Conservation (phyloP, 306 rosid genomes). For the Arachis stenosperma region DNA sequence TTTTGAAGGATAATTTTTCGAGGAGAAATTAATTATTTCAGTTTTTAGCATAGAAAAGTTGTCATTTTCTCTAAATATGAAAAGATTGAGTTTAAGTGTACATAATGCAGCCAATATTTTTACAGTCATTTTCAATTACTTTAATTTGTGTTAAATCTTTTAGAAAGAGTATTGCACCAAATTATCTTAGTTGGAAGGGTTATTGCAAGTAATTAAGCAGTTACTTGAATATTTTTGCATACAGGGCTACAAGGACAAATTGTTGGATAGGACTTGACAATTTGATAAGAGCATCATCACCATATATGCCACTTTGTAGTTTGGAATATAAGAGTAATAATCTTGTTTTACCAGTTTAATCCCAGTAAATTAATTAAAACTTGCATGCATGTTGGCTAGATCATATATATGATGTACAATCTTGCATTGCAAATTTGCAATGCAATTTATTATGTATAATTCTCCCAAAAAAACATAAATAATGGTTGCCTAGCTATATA, state of each 20-base stretch:
- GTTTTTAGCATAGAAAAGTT: no score
- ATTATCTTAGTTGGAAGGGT: neutral
- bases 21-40: no score
- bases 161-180: neutral
- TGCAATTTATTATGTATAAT: no score
- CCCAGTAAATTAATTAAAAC: neutral
- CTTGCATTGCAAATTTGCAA: neutral
- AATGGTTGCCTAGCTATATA: no score
- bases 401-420: slow-evolving; percentile 18
- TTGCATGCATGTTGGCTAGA: slow-evolving; percentile 4
- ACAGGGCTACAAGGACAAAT: slow-evolving; percentile 27
- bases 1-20: no score
- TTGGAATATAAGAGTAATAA: slow-evolving; percentile 28
- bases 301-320: slow-evolving; percentile 18
- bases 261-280: neutral
- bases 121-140: no score
- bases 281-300: slow-evolving; percentile 18
- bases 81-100: no score
- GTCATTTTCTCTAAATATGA: no score
- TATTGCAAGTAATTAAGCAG: neutral
- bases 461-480: no score
- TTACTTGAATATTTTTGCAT: slow-evolving; percentile 16
- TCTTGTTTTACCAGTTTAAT: slow-evolving; percentile 12
- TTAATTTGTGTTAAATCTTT: neutral
- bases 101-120: no score